A percentile compares a stretch with the other conserved stretches of the same genome.
phyloP scores from a whole-genome alignment of 2,329 filamentous ascomycete species.

The Allantophomopsis lycopodina region DNA sequence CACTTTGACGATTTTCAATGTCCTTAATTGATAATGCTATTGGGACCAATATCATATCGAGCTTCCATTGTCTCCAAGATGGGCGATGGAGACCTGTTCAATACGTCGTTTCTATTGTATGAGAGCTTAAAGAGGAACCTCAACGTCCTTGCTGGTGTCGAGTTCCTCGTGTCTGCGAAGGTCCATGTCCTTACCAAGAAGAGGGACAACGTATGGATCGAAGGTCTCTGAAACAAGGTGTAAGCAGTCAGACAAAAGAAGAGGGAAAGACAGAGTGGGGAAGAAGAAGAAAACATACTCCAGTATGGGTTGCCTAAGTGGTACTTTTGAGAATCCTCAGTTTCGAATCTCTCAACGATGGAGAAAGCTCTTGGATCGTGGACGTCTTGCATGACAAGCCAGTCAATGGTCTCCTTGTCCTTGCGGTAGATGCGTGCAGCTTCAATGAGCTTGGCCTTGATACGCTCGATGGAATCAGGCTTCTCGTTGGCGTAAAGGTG shows the following conservation, averaged over 20 bases:
- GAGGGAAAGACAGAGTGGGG: too few species aligned
- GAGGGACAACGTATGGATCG: constrained; percentile 57
- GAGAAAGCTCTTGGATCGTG: constrained; percentile 57
- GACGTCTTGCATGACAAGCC: constrained; percentile 68
- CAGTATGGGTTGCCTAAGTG: constrained; percentile 34
- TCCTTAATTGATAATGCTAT: too few species aligned
- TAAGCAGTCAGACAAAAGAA: too few species aligned
- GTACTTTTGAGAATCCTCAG: constrained; percentile 49
- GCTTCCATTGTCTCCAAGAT: too few species aligned
- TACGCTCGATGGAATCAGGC: constrained; percentile 45
- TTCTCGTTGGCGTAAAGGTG: constrained; percentile 59
- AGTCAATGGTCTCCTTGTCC: constrained; percentile 56
- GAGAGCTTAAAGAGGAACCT: constrained; percentile 18
- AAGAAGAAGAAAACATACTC: constrained; percentile 2
- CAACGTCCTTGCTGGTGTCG: constrained; percentile 37
- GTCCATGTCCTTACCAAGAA: constrained; percentile 58
- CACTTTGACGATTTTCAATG: too few species aligned
- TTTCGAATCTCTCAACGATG: constrained; percentile 60
- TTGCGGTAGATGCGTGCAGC: constrained; percentile 60
- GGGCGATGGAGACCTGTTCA: too few species aligned
- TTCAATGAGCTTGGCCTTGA: constrained; percentile 61
- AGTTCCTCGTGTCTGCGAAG: constrained; percentile 54
- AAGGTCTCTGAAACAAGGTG: constrained; percentile 37
- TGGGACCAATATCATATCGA: too few species aligned
- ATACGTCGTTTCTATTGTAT: too few species aligned